These are phyloP conservation scores for Skeletonema costatum DNA, from an alignment of 108 stramenopile species.

Conservation along the genomic window DNA sequence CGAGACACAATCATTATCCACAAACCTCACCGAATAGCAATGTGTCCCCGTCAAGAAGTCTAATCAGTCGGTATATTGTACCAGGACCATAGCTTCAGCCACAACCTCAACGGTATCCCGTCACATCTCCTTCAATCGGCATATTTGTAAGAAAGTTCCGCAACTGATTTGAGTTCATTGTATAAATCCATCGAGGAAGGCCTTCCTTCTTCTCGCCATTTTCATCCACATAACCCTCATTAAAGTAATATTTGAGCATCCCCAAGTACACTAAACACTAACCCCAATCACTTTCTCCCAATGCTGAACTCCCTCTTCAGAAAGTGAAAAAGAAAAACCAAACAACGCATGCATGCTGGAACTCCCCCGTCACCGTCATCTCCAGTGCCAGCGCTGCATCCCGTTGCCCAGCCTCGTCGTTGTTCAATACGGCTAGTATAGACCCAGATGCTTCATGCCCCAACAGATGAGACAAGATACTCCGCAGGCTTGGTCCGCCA, in stretches of 20 bases:
- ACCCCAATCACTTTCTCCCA: constrained; percentile 71
- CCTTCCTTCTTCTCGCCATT: constrained; percentile 35
- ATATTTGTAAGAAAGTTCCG: constrained; percentile 72
- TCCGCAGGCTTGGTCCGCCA: constrained; percentile 79
- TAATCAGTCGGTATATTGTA: constrained; percentile 59
- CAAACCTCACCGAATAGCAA: constrained; percentile 73
- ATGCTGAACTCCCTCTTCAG: constrained; percentile 63
- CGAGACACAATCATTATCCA: constrained; percentile 37
- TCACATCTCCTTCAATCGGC: constrained; percentile 74
- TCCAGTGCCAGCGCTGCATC: constrained; percentile 76
- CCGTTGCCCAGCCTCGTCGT: constrained; percentile 68
- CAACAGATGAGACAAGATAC: constrained; percentile 80
- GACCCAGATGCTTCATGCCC: constrained; percentile 88
- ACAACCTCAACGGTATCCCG: constrained; percentile 76
- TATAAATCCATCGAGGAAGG: constrained; percentile 80
- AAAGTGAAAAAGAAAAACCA: constrained; percentile 60
- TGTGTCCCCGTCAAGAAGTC: constrained; percentile 72
- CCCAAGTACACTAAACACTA: constrained; percentile 79
- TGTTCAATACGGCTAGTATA: constrained; percentile 67
- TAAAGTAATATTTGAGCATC: constrained; percentile 68
- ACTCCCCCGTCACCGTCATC: constrained; percentile 70
- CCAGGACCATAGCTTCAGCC: constrained; percentile 79
- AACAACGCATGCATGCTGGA: constrained; percentile 83
- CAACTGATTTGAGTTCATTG: constrained; percentile 72
- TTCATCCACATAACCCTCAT: constrained; percentile 22